Base-by-base conservation (phyloP, 495 filamentous ascomycete genomes). In the Bacidia gigantensis region DNA sequence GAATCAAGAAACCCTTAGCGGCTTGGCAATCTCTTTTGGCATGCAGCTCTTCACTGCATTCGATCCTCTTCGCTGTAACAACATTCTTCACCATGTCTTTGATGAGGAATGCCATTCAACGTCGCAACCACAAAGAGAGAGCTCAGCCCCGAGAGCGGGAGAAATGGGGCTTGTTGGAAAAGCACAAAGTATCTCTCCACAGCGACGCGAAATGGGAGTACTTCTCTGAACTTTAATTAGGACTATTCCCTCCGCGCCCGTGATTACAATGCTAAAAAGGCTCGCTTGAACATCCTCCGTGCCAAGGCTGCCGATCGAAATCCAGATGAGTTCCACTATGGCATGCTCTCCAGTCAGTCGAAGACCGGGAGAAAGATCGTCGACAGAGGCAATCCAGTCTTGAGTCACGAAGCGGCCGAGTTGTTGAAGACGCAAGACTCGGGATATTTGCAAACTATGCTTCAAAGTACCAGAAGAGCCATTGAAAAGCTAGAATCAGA, bases 341-440 rank as follows among this genome's bases (percentile, higher is more conserved):
- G 81, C 22, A 98, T 98, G 92, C 76, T 93, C 66, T 73, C 69
- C 32, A 70, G 61, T 22, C 75, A 81, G 50, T 79, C 81, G 25
- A 76, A 78, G 51, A 73, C 80, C 17, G 83, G 84, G 3, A 74
- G 76, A 57, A 73, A 72, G 50, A 65, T 75, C 38, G 65, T 79
- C 50, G 74, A 79, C 57, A 64, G 78, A 29, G 67, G 69, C 1
- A 72, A 74, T 23, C 63, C 62, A 39, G 65, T 68, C 21, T 64
- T 87, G 49, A 74, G 70, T 53, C 62, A 72, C 41, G 86, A 93
- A 52, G 80, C 82, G 17, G 85, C 92, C 22, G 82, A 87, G 62
- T 65, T 95, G 59, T 78, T 95, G 56, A 98, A 98, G 78, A 97
- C 93, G 42, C 93, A 98, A 70, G 92, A 98, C 70, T 72, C 84